These are phyloP conservation scores for Trichoderma guizhouense DNA, from an alignment of 2,329 filamentous ascomycete species.

Conservation along the genomic window DNA sequence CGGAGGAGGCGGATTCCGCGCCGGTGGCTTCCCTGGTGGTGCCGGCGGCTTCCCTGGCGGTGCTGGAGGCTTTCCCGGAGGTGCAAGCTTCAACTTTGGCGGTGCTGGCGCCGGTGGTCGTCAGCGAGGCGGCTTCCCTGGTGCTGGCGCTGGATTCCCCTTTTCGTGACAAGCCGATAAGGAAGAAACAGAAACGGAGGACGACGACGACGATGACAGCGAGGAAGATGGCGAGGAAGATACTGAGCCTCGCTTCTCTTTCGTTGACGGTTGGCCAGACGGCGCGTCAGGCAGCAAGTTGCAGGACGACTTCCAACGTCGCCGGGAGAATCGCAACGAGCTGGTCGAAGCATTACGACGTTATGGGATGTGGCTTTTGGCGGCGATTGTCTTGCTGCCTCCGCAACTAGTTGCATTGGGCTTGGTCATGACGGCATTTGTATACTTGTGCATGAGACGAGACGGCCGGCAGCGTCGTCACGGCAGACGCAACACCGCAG, in stretches of 20 bases:
- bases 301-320: slow-evolving; percentile 30
- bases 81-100: slow-evolving; percentile 55
- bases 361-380: slow-evolving; percentile 41
- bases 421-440: slow-evolving; percentile 33
- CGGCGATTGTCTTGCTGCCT: slow-evolving; percentile 47
- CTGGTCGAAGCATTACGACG: slow-evolving; percentile 42
- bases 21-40: slow-evolving; percentile 50
- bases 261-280: slow-evolving; percentile 13
- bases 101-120: slow-evolving; percentile 31
- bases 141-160: slow-evolving; percentile 35
- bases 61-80: slow-evolving; percentile 48
- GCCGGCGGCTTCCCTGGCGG: slow-evolving; percentile 47
- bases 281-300: slow-evolving; percentile 25
- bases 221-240: slow-evolving; percentile 27
- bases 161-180: slow-evolving; percentile 50
- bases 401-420: slow-evolving; percentile 38
- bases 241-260: background rate
- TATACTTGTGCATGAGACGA: slow-evolving; percentile 40
- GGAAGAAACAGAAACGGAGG: slow-evolving; percentile 33
- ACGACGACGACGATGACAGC: slow-evolving; percentile 30
- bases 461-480: slow-evolving; percentile 23
- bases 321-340: slow-evolving; percentile 35
- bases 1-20: slow-evolving; percentile 52
- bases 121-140: slow-evolving; percentile 35
- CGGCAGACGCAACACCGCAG: slow-evolving; percentile 23